Base-by-base conservation (phyloP, 257 asterid species). In the Salvia hispanica region DNA sequence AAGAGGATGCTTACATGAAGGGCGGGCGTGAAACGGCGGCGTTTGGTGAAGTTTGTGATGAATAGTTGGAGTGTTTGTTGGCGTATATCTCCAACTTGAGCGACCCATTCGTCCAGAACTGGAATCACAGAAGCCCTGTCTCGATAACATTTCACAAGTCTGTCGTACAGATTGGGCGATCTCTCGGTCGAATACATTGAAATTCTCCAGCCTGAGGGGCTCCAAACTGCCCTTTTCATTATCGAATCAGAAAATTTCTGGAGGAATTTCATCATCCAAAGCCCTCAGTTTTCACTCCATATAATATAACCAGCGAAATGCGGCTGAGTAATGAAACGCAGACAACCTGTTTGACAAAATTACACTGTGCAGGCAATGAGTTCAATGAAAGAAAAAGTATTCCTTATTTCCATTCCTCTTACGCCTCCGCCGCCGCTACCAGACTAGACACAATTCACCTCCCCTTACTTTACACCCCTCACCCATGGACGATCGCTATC, bases 51-150 rank as follows among this genome's bases (percentile, higher is more conserved):
- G 40, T 6, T 1, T 3, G 1, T 25, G 21, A 62, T 7, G 39
- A 11, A 4, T 4, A 4, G 2, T 62, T 43, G 4, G 67, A 62
- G 67, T 11, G 40, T 10, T 61, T 21, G 67, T 21, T 12, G 53
- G 0, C 13, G 21, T 6, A 61, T 18, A 4, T 11, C 12, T 21
- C 66, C 66, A 44, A 6, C 53, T 18, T 21, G 40, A 43, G 53
- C 53, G 7, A 0, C 18, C 67, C 67, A 62, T 43, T 62, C 13
- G 12, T 62, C 67, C 16, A 62, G 67, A 44, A 44, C 54, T 12
- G 53, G 67, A 28, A 21, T 43, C 12, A 21, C 67, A 39, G 67
- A 43, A 62, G 15, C 10, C 25, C 39, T 12, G 18, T 62, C 3
- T 3, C 36, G 40, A 3, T 12, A 0, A 43, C 54, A 43, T 12